Evolutionary conservation across 306 rosid genomes (phyloP), one percentile per base, ranked within the genome.

Genomic region (Vigna mungo): DNA sequence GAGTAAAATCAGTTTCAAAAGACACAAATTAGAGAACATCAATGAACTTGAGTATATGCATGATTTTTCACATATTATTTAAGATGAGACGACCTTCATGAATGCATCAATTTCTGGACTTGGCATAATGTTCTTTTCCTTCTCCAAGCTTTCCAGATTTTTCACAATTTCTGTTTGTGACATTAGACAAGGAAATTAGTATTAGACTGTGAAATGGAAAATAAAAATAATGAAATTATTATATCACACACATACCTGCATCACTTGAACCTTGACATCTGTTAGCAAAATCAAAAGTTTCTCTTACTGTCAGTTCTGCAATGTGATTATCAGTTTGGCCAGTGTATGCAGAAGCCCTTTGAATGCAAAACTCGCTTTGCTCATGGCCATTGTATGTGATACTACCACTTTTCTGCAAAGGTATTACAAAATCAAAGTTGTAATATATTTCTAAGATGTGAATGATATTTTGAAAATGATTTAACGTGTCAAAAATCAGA

Each of bases 261-360:
- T 86, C 90, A 43, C 80, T 83, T 75, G 97, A 84, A 76, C 98
- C 94, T 86, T 92, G 96, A 64, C 94, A 94, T 85, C 97, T 86
- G 68, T 94, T 96, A 48, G 96, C 97, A 78, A 94, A 94, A 87
- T 94, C 98, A 74, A 94, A 85, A 61, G 97, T 94, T 88, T 94
- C 93, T 84, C 98, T 47, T 0, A 94, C 98, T 3, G 97, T 94
- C 44, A 94, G 13, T 44, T 94, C 98, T 70, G 90, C 93, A 11
- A 83, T 87, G 79, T 94, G 97, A 80, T 87, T 86, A 84, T 94
- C 98, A 53, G 95, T 87, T 85, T 91, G 98, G 79, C 94, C 80
- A 47, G 86, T 94, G 83, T 91, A 94, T 55, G 97, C 97, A 71
- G 98, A 76, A 51, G 97, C 90, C 73, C 98, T 94, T 87, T 89